Percentiles rank a stretch among this genome's conserved stretches.
phyloP scores from a whole-genome alignment of 768 basidiomycete species.

The Boletus bicolor region DNA sequence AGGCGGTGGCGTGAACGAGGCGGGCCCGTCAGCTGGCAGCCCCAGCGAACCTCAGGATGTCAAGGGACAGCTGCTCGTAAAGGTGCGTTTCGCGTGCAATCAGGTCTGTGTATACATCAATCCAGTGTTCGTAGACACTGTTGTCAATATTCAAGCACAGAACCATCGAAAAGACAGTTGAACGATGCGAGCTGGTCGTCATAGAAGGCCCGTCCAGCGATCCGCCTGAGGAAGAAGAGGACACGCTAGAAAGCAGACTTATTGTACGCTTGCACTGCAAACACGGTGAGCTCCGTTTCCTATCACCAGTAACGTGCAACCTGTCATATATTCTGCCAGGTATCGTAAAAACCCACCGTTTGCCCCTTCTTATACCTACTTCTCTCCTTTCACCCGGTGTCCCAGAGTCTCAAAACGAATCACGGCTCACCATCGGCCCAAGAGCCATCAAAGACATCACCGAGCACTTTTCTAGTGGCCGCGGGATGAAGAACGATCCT shows the following conservation, averaged over 20 bases:
- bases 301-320: background rate
- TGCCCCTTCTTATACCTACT: conserved; percentile 56
- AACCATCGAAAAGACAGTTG: conserved; percentile 73
- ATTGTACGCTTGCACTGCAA: conserved; percentile 77
- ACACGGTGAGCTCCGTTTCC: conserved; percentile 51
- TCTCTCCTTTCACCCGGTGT: conserved; percentile 63
- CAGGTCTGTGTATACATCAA: background rate
- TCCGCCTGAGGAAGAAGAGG: conserved; percentile 38
- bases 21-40: conserved; percentile 12
- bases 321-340: conserved; percentile 40
- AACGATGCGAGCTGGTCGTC: conserved; percentile 72
- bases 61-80: conserved; percentile 66
- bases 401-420: conserved; percentile 57
- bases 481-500: conserved; percentile 65
- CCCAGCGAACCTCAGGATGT: conserved; percentile 42
- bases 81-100: conserved; percentile 41
- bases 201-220: conserved; percentile 46
- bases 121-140: conserved; percentile 47
- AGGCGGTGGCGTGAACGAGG: conserved; percentile 19
- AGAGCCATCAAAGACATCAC: conserved; percentile 71
- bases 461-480: conserved; percentile 72
- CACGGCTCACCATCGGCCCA: conserved; percentile 68
- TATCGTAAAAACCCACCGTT: conserved; percentile 77
- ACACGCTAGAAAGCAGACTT: conserved; percentile 68
- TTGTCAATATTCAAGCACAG: conserved; percentile 72